These are phyloP conservation scores for Xenoacremonium recifei DNA, from an alignment of 2,329 filamentous ascomycete species.

Conservation along the genomic window DNA sequence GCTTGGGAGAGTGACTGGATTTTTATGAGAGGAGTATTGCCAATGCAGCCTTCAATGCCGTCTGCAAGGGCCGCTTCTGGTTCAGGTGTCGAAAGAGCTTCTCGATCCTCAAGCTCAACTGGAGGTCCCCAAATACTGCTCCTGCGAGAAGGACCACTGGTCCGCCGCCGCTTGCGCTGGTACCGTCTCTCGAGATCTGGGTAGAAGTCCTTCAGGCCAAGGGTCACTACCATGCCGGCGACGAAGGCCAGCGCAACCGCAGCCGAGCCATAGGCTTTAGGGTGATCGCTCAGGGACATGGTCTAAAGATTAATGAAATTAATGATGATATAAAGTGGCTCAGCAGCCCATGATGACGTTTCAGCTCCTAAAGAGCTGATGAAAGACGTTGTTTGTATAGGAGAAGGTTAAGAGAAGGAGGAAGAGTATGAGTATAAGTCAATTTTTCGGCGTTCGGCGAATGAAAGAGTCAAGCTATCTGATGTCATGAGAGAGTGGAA, in stretches of 20 bases:
- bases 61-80: conserved; percentile 49
- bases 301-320: conserved; percentile 6
- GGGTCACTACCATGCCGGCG: conserved; percentile 71
- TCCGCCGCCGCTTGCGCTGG: conserved; percentile 39
- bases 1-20: conserved; percentile 83
- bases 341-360: not conserved
- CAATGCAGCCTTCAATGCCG: conserved; percentile 89
- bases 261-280: conserved; percentile 60
- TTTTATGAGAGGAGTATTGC: conserved; percentile 84
- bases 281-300: conserved; percentile 62
- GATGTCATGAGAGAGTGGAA: conserved; percentile 21
- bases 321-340: conserved; percentile 1
- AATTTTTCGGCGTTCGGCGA: not conserved
- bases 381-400: not conserved
- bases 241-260: conserved; percentile 72
- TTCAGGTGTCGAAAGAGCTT: conserved; percentile 30
- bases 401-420: not conserved
- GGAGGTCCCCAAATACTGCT: conserved; percentile 46
- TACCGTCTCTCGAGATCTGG: conserved; percentile 69
- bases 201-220: conserved; percentile 79
- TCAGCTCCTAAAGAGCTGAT: not conserved
- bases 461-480: conserved; percentile 8
- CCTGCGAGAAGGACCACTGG: conserved; percentile 23
- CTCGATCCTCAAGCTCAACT: conserved; percentile 56
- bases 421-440: not conserved